These are phyloP conservation scores for Pleurotus citrinopileatus DNA, from an alignment of 768 basidiomycete species.

Conservation along the genomic window DNA sequence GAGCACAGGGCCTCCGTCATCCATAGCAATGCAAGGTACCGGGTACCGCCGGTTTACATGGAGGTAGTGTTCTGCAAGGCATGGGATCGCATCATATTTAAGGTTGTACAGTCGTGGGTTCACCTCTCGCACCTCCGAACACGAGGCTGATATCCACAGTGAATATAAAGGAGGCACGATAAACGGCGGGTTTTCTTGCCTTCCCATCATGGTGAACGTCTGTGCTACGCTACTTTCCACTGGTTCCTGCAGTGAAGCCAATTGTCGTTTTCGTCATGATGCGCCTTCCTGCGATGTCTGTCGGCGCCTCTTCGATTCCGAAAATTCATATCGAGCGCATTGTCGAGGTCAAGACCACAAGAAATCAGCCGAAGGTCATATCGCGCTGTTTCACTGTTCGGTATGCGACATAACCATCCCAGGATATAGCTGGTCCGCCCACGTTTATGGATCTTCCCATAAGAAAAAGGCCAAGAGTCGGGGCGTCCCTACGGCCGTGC, in stretches of 20 bases:
- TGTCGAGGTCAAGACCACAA: conserved; percentile 26
- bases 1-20: too few relatives aligned
- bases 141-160: too few relatives aligned
- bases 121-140: too few relatives aligned
- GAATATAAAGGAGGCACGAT: too few relatives aligned
- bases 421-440: conserved; percentile 21
- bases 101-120: too few relatives aligned
- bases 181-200: too few relatives aligned
- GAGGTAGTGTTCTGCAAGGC: too few relatives aligned
- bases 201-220: conserved; percentile 2
- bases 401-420: conserved; percentile 26
- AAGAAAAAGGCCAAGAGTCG: conserved; percentile 9
- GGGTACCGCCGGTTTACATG: too few relatives aligned
- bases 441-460: conserved; percentile 21
- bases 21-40: too few relatives aligned
- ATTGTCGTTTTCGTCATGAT: conserved; percentile 4
- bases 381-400: conserved; percentile 22
- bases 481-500: conserved; percentile 23
- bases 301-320: conserved; percentile 26
- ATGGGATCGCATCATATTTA: too few relatives aligned
- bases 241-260: not conserved
- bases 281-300: conserved; percentile 21
- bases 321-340: conserved; percentile 25
- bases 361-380: conserved; percentile 23
- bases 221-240: conserved; percentile 2